Conservation (phyloP, 352 stramenopile genomes). For the Thalassiosira exigua region DNA sequence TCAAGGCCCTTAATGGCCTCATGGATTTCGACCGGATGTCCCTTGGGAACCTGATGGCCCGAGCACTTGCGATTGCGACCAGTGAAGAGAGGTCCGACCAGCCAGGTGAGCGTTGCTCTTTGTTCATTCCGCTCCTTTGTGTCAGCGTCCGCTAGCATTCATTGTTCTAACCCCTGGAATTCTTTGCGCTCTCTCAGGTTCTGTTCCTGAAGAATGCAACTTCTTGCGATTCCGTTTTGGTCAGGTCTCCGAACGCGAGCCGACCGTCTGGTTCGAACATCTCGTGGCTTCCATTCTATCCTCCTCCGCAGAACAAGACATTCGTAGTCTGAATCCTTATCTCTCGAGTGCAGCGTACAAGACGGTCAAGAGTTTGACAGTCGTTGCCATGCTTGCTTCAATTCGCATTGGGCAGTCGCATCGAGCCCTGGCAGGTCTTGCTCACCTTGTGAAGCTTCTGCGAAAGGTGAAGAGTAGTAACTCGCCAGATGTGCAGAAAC, state of each 20-base stretch:
- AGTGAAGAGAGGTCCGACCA: conserved; percentile 85
- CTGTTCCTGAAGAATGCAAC: conserved; percentile 77
- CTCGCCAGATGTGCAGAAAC: conserved; percentile 53
- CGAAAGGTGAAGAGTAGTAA: conserved; percentile 74
- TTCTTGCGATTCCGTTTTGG: conserved; percentile 84
- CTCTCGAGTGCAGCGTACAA: conserved; percentile 84
- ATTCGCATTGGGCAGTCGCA: conserved; percentile 87
- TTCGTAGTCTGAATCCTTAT: conserved; percentile 87
- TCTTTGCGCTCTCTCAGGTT: conserved; percentile 23
- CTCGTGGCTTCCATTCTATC: conserved; percentile 86
- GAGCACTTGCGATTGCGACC: conserved; percentile 83
- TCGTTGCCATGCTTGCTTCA: conserved; percentile 87
- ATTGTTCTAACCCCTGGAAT: neutral
- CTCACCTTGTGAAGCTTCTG: conserved; percentile 79
- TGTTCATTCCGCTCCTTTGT: neutral
- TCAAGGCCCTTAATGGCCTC: conserved; percentile 82
- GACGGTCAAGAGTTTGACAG: conserved; percentile 84
- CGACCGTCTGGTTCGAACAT: conserved; percentile 85
- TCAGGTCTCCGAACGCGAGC: conserved; percentile 84
- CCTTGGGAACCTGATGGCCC: conserved; percentile 85
- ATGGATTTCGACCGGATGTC: conserved; percentile 87
- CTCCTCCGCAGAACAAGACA: conserved; percentile 83
- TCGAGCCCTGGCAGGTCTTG: conserved; percentile 78
- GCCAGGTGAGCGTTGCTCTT: conserved; percentile 17
- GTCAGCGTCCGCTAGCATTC: neutral